Evolutionary conservation across 2,329 filamentous ascomycete genomes (phyloP), one percentile per base, ranked within the genome.

Genomic region (Trichophyton benhamiae): DNA sequence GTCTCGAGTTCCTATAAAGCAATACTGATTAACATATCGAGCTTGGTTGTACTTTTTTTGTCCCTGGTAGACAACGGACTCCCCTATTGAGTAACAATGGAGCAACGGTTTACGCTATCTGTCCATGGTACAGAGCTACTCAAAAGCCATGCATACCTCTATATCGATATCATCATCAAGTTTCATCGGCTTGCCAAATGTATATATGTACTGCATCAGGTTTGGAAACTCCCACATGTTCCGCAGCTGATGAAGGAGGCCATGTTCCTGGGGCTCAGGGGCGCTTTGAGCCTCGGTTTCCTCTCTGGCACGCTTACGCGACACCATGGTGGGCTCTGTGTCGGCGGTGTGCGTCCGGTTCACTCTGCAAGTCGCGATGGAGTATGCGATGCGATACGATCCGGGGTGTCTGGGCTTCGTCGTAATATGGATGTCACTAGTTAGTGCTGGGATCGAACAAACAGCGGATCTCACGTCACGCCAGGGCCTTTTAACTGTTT

Each of bases 171-270:
- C 85, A 65, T 95, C 88, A 68, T 94, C 87, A 66, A 97, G 88
- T 77, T 95, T 96, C 72, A 95, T 86, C 49, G 86, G 86, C 69
- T 87, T 86, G 64, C 92, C 91, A 74, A 99, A 99, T 46, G 92
- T 83, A 72, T 87, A 88, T 64, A 97, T 89, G 82, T 91, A 99
- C 76, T 99, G 92, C 76, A 87, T 91, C 6, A 97, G 78, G 70
- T 91, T 92, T 64, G 92, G 89, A 75, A 97, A 96, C 74, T 96
- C 88, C 91, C 92, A 97, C 81, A 89, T 91, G 72, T 89, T 94
- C 65, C 92, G 85, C 67, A 97, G 82, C 66, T 81, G 85, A 62
- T 84, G 77, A 30, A 95, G 78, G 60, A 84, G 68, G 36, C 71
- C 72, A 61, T 70, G 67, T 63, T 76, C 74, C 68, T 68, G 52